A percentile compares a stretch with the other conserved stretches of the same genome.
phyloP scores from a whole-genome alignment of 2,329 filamentous ascomycete genomes.

The Trichoderma breve region DNA sequence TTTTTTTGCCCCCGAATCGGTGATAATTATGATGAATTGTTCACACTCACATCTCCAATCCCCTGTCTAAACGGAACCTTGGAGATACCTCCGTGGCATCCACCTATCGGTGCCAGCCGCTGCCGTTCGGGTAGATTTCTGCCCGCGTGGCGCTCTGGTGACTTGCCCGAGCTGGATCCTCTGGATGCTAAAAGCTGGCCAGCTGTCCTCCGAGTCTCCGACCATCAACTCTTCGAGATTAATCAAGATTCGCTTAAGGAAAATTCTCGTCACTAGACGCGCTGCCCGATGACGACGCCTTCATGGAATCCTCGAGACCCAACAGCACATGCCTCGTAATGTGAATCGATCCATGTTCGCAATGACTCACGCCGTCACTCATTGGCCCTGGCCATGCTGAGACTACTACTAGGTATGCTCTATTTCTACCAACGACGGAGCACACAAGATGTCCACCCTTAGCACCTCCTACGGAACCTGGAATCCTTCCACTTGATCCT shows the following conservation, averaged over 20 bases:
- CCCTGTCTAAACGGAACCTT: background rate
- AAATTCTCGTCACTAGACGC: background rate
- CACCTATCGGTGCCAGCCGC: background rate
- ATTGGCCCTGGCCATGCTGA: background rate
- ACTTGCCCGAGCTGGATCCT: background rate
- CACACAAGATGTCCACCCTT: background rate
- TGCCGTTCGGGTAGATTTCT: conserved; percentile 5
- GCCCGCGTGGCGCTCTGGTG: conserved; percentile 8
- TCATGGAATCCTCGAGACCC: background rate
- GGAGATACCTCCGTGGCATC: background rate
- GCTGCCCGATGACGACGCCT: background rate
- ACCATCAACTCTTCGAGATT: background rate
- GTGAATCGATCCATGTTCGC: background rate
- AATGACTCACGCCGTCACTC: background rate
- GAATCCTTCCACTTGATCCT: background rate
- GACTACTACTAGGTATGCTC: too few relatives aligned
- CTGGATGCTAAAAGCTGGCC: background rate
- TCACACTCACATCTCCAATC: too few relatives aligned
- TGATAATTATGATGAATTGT: background rate
- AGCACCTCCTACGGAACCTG: background rate
- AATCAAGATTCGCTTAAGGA: background rate
- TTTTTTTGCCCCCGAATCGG: background rate
- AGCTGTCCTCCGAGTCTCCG: background rate
- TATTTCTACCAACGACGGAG: too few relatives aligned
- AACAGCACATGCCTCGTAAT: background rate